A percentile compares a stretch with the other conserved stretches of the same genome.
phyloP scores from a whole-genome alignment of 345 rosid genomes.

The Gossypium arboreum region DNA sequence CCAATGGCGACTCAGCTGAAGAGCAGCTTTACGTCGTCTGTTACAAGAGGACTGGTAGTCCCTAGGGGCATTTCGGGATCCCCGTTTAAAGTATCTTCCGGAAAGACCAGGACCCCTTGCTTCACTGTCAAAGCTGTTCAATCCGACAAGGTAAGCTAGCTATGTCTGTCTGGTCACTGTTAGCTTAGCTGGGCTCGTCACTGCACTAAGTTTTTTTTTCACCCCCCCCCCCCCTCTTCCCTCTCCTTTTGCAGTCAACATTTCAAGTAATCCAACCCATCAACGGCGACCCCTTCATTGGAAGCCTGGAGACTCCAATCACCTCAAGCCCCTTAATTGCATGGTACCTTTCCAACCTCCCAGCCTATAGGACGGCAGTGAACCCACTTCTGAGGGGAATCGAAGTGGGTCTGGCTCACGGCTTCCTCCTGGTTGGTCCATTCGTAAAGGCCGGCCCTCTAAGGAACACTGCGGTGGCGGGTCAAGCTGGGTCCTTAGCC shows the following conservation, averaged over 20 bases:
- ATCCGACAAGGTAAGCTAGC: constrained; percentile 54
- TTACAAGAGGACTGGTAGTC: constrained; percentile 33
- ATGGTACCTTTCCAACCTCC: constrained; percentile 95
- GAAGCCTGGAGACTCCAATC: constrained; percentile 91
- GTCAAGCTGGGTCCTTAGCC: constrained; percentile 74
- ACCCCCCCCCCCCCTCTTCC: too few species aligned
- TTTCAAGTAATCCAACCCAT: constrained; percentile 93
- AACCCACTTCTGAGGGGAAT: constrained; percentile 85
- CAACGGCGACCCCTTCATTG: constrained; percentile 96
- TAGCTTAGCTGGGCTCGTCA: too few species aligned
- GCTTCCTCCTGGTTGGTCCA: constrained; percentile 83
- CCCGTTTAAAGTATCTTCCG: constrained; percentile 48
- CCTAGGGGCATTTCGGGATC: constrained; percentile 68
- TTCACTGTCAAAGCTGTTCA: constrained; percentile 73
- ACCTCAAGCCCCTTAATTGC: constrained; percentile 94
- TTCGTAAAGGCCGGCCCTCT: constrained; percentile 85
- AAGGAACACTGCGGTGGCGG: constrained; percentile 83
- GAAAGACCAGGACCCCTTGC: constrained; percentile 41
- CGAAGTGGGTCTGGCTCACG: constrained; percentile 88
- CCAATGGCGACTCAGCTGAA: constrained; percentile 92
- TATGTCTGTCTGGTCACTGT: too few species aligned
- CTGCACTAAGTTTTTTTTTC: too few species aligned
- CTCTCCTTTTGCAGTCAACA: constrained; percentile 50
- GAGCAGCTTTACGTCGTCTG: constrained; percentile 64
- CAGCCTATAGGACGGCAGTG: constrained; percentile 90